Evolutionary conservation across 768 basidiomycete genomes (phyloP).

Genomic region (Suillus paluster): DNA sequence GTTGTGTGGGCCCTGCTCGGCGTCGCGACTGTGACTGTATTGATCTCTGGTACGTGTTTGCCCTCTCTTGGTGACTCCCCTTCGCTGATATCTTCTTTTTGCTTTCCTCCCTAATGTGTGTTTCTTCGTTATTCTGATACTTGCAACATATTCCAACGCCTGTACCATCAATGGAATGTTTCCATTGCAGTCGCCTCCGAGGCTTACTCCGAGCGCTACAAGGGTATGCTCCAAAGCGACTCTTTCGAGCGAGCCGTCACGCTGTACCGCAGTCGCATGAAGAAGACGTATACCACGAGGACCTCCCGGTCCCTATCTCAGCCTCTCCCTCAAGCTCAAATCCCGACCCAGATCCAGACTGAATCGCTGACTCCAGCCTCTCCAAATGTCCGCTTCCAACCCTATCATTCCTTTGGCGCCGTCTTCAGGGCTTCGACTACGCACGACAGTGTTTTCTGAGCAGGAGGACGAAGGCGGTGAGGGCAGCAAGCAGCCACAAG

Average conservation of each 20-base stretch:
- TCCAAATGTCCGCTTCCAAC: slow-evolving; percentile 11
- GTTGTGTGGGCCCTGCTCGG: slow-evolving; percentile 80
- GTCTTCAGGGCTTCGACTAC: not conserved
- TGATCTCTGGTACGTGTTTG: slow-evolving; percentile 61
- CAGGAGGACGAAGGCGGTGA: not conserved
- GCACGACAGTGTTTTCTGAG: not conserved
- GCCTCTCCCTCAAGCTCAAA: slow-evolving; percentile 3
- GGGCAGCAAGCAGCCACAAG: not conserved
- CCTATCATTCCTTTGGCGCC: not conserved
- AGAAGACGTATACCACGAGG: slow-evolving; percentile 19
- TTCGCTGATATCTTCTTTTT: not conserved
- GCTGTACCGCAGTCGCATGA: slow-evolving; percentile 43
- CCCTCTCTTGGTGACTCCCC: not conserved
- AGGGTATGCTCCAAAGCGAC: slow-evolving; percentile 52
- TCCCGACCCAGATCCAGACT: slow-evolving; percentile 13
- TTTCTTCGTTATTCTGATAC: not conserved
- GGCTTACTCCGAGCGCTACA: slow-evolving; percentile 68
- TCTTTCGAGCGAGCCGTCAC: slow-evolving; percentile 51
- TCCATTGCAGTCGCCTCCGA: slow-evolving; percentile 62
- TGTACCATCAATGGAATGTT: not conserved
- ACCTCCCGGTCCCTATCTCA: not conserved
- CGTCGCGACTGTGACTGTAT: slow-evolving; percentile 74
- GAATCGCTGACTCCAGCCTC: not conserved
- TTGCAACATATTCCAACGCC: not conserved
- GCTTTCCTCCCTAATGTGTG: not conserved